Evolutionary conservation across 768 basidiomycete species (phyloP).

Genomic region (Pleurotus giganteus): DNA sequence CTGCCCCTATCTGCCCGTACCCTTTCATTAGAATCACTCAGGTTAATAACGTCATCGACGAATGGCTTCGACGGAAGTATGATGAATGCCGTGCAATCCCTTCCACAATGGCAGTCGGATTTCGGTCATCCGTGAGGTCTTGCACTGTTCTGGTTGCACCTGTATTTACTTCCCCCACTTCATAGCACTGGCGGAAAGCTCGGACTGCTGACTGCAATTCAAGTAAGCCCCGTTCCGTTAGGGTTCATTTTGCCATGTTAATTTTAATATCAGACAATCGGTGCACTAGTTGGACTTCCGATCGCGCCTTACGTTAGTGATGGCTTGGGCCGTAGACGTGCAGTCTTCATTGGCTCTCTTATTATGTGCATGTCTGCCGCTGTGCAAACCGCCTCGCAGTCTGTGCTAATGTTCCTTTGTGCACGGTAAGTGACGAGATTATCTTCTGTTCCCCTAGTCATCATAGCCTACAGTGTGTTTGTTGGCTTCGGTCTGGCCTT

Average conservation of each 20-base stretch:
- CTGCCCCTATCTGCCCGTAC: background rate
- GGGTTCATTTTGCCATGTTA: background rate
- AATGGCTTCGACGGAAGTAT: conserved; percentile 12
- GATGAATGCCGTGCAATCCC: conserved; percentile 4
- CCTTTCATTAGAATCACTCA: background rate
- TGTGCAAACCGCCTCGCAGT: conserved; percentile 56
- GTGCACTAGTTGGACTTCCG: conserved; percentile 55
- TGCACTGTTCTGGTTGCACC: background rate
- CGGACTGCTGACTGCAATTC: conserved; percentile 1
- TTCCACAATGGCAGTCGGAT: conserved; percentile 3
- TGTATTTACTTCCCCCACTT: background rate
- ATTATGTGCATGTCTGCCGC: conserved; percentile 59
- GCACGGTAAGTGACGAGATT: conserved; percentile 39
- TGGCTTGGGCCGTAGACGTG: conserved; percentile 53
- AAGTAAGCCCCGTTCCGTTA: background rate
- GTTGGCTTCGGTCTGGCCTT: conserved; percentile 67
- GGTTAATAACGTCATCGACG: background rate
- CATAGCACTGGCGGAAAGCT: conserved; percentile 5
- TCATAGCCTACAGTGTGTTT: conserved; percentile 37
- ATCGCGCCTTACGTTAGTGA: conserved; percentile 64
- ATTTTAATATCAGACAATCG: conserved; percentile 67
- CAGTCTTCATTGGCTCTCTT: conserved; percentile 57
- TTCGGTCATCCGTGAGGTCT: conserved; percentile 5
- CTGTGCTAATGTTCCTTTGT: conserved; percentile 65
- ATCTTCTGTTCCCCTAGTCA: background rate